Conservation (phyloP, 225 moss, liverwort and hornwort species). For the Sphagnum contortum region DNA sequence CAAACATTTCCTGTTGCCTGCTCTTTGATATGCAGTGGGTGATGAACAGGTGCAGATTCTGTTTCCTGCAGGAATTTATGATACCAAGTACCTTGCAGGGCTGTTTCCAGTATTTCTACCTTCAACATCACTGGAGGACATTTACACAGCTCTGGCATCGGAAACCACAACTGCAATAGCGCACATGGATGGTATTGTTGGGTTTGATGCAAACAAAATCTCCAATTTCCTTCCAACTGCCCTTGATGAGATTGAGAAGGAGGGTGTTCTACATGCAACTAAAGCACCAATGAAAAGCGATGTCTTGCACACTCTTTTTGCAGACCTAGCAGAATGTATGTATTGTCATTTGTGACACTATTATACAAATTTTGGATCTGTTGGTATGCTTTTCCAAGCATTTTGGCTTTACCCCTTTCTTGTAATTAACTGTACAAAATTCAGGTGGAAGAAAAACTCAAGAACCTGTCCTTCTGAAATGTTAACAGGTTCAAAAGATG, state of each 20-base stretch:
- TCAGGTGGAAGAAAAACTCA: too few species aligned
- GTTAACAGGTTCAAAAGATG: slow-evolving; percentile 17
- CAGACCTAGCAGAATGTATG: slow-evolving; percentile 41
- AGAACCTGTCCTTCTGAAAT: too few species aligned
- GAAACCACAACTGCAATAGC: slow-evolving; percentile 5
- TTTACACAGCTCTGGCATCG: slow-evolving; percentile 17
- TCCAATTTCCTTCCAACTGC: too few species aligned
- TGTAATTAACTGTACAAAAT: too few species aligned
- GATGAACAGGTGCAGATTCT: slow-evolving; percentile 29
- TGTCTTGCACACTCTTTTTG: slow-evolving; percentile 19
- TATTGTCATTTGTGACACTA: background rate
- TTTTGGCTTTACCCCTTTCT: too few species aligned
- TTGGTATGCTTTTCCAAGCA: too few species aligned
- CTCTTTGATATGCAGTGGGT: background rate
- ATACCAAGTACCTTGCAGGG: slow-evolving; percentile 52
- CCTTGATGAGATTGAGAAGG: slow-evolving; percentile 4
- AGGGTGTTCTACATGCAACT: slow-evolving; percentile 11
- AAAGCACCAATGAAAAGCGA: slow-evolving; percentile 6
- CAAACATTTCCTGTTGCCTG: too few species aligned
- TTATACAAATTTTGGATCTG: too few species aligned
- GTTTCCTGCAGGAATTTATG: slow-evolving; percentile 49
- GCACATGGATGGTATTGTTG: too few species aligned
- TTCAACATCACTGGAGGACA: slow-evolving; percentile 41
- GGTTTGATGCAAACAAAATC: too few species aligned
- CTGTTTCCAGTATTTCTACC: slow-evolving; percentile 33